phyloP scores from a whole-genome alignment of 176 grass and related monocot species.

The Avena eriantha region DNA sequence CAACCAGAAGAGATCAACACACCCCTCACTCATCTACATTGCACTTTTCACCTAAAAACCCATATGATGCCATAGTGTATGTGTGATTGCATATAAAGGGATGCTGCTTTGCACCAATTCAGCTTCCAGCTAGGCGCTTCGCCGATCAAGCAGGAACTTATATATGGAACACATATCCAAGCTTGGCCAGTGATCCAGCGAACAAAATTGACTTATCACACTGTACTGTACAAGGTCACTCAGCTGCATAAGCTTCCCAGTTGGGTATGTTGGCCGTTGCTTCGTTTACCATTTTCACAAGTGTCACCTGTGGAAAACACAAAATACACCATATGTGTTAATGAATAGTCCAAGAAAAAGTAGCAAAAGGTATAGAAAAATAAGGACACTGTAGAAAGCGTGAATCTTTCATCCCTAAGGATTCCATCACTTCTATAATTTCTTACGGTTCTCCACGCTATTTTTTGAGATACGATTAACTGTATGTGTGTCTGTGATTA shows the following conservation, averaged over 20 bases:
- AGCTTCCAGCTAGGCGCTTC: background rate
- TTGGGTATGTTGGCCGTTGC: constrained; percentile 73
- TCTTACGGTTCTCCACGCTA: too few species aligned
- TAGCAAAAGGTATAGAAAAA: background rate
- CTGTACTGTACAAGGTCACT: constrained; percentile 4
- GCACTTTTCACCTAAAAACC: background rate
- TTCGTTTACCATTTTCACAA: constrained; percentile 97
- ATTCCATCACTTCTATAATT: background rate
- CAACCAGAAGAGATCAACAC: background rate
- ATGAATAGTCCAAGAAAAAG: constrained; percentile 10
- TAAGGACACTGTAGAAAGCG: background rate
- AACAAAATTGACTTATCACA: constrained; percentile 1
- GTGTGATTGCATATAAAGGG: background rate
- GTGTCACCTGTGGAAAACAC: constrained; percentile 62
- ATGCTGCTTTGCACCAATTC: background rate
- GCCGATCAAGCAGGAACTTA: background rate
- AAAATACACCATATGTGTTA: background rate
- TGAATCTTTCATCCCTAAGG: background rate
- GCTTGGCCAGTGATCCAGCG: background rate
- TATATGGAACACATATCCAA: background rate
- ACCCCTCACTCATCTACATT: background rate
- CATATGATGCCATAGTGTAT: background rate
- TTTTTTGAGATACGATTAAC: too few species aligned
- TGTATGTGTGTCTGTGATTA: background rate
- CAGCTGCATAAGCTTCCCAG: constrained; percentile 63